Percentiles rank a stretch among this genome's conserved stretches.
phyloP scores from a whole-genome alignment of 164 flowering plant genomes.

The Aristolochia contorta region DNA sequence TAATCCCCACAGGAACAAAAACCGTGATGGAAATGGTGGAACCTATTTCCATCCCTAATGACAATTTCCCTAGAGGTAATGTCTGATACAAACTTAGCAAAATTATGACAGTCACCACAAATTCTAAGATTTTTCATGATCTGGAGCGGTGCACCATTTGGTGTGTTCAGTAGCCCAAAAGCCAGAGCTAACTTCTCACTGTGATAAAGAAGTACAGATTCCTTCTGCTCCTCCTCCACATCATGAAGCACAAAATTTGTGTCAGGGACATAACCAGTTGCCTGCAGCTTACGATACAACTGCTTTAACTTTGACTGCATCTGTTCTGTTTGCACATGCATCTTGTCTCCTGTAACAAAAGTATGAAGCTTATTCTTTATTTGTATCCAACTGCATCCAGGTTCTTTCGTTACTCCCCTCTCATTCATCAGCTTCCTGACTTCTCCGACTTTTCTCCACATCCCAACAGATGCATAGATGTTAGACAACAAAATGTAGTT shows the following conservation, averaged over 20 bases:
- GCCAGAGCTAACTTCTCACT: conserved; percentile 43
- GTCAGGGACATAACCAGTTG: conserved; percentile 27
- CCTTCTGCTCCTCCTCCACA: conserved; percentile 35
- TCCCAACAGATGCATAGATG: conserved; percentile 31
- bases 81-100: conserved; percentile 26
- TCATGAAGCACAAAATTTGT: conserved; percentile 33
- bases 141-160: conserved; percentile 21
- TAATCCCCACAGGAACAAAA: conserved; percentile 32
- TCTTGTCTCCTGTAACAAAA: conserved; percentile 24
- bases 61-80: conserved; percentile 20
- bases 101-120: conserved; percentile 36
- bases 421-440: conserved; percentile 26
- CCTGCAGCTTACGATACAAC: conserved; percentile 14
- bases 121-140: conserved; percentile 38
- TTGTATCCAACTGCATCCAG: conserved; percentile 35
- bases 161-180: conserved; percentile 27
- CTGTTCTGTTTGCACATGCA: conserved; percentile 23
- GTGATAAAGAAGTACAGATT: conserved; percentile 28
- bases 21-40: conserved; percentile 30
- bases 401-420: conserved; percentile 29
- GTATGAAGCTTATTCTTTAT: conserved; percentile 20
- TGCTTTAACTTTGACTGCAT: conserved; percentile 20
- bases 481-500: conserved; percentile 28
- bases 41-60: conserved; percentile 28
- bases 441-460: conserved; percentile 32